Conservation (phyloP, 116 monocot genomes). For the Cymodocea nodosa region DNA sequence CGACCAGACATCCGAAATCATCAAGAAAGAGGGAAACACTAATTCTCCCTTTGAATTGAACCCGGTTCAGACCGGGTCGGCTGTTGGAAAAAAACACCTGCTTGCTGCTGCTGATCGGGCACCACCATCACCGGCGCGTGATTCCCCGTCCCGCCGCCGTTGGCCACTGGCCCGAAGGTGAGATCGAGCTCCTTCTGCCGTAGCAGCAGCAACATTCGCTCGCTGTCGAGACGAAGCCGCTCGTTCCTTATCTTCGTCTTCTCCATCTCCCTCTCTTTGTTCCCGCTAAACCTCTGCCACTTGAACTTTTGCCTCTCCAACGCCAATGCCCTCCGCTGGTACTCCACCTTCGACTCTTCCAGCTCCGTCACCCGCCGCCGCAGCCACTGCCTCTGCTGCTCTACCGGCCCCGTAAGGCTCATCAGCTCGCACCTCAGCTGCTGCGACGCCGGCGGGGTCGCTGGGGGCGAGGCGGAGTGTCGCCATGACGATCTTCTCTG, state of each 20-base stretch:
- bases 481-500: not conserved
- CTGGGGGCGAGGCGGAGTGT: not conserved
- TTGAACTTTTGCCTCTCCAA: constrained; percentile 63
- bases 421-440: constrained; percentile 35
- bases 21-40: no score
- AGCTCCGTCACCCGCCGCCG: constrained; percentile 41
- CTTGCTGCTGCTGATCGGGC: not conserved
- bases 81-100: not conserved
- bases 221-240: constrained; percentile 42
- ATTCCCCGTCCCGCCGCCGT: constrained; percentile 1
- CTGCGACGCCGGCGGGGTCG: constrained; percentile 10
- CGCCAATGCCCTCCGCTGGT: constrained; percentile 33
- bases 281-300: constrained; percentile 65
- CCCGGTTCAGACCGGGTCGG: no score
- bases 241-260: constrained; percentile 44
- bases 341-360: constrained; percentile 57
- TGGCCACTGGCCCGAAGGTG: not conserved
- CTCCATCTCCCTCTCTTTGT: constrained; percentile 79
- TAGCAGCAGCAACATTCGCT: constrained; percentile 62
- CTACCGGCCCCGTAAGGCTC: constrained; percentile 19
- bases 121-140: not conserved
- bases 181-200: constrained; percentile 54
- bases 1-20: no score
- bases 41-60: no score
- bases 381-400: constrained; percentile 48